Percentiles rank a stretch among this genome's conserved stretches.
Evolutionary conservation across 2,329 filamentous ascomycete species (phyloP).

Genomic region (Microascus cirrosus): DNA sequence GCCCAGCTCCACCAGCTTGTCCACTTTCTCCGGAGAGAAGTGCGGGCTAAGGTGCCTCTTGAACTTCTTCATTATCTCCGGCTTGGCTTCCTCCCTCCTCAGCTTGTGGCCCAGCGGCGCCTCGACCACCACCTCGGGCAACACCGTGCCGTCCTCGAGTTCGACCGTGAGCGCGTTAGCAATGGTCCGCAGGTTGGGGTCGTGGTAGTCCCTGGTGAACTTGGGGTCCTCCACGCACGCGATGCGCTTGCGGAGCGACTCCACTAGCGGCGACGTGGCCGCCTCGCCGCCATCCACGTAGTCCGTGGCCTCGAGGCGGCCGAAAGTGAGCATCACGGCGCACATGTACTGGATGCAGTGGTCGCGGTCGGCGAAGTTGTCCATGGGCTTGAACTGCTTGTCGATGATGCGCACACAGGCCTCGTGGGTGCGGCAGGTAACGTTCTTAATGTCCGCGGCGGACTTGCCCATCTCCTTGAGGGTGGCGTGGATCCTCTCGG

Average conservation of each 20-base stretch:
- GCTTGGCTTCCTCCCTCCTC: constrained; percentile 92
- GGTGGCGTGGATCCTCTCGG: constrained; percentile 75
- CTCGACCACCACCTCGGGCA: constrained; percentile 86
- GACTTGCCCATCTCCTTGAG: constrained; percentile 80
- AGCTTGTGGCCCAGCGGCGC: constrained; percentile 88
- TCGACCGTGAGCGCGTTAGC: constrained; percentile 93
- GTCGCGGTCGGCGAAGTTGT: constrained; percentile 99
- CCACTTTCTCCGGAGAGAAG: constrained; percentile 62
- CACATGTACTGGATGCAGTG: constrained; percentile 99
- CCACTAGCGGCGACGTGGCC: constrained; percentile 78
- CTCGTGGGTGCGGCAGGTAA: constrained; percentile 95
- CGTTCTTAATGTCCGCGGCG: constrained; percentile 82
- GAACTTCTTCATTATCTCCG: constrained; percentile 91
- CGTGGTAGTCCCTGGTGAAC: constrained; percentile 92
- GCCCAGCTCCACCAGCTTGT: constrained; percentile 72
- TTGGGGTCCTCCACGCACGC: constrained; percentile 91
- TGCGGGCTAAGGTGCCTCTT: constrained; percentile 83
- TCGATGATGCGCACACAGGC: constrained; percentile 98
- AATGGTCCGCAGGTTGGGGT: constrained; percentile 88
- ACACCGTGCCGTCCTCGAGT: constrained; percentile 83
- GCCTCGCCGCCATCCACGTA: constrained; percentile 91
- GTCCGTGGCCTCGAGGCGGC: constrained; percentile 85
- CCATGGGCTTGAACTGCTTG: constrained; percentile 99
- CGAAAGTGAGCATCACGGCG: constrained; percentile 88
- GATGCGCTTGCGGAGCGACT: constrained; percentile 87